Conservation (phyloP, 768 basidiomycete genomes). For the Sarcodon sp. region DNA sequence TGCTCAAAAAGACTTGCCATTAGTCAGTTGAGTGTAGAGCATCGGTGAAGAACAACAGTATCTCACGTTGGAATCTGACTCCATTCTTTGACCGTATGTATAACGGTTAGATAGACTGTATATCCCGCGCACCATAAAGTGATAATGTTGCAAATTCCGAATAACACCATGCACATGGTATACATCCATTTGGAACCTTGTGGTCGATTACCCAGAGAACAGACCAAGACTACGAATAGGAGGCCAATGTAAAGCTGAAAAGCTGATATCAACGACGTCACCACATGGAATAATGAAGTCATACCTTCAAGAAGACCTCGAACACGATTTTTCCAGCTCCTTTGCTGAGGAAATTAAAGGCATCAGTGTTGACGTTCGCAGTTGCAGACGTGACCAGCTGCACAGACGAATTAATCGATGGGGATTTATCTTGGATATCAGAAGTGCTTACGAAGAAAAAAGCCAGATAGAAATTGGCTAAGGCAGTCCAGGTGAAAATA, state of each 20-base stretch:
- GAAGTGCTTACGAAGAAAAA: slow-evolving; percentile 73
- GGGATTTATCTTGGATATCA: slow-evolving; percentile 7
- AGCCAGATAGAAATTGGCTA: slow-evolving; percentile 89
- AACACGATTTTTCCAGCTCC: slow-evolving; percentile 66
- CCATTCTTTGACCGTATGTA: slow-evolving; percentile 67
- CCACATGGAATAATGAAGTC: neutral
- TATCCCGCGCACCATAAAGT: slow-evolving; percentile 86
- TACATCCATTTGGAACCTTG: slow-evolving; percentile 88
- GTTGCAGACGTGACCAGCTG: slow-evolving; percentile 80
- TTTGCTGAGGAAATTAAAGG: slow-evolving; percentile 70
- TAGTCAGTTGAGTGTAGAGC: slow-evolving; percentile 78
- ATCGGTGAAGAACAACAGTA: slow-evolving; percentile 48
- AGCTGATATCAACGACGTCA: slow-evolving; percentile 3
- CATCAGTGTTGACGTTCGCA: slow-evolving; percentile 32
- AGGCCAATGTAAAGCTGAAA: slow-evolving; percentile 68
- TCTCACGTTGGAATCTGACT: slow-evolving; percentile 54
- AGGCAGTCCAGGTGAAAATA: slow-evolving; percentile 86
- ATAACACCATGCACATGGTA: slow-evolving; percentile 58
- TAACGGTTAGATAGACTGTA: slow-evolving; percentile 78
- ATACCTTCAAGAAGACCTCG: slow-evolving; percentile 57
- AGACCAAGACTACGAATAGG: slow-evolving; percentile 71
- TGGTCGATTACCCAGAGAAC: slow-evolving; percentile 87
- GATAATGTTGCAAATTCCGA: slow-evolving; percentile 68
- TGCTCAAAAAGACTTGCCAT: slow-evolving; percentile 48
- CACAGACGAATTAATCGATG: slow-evolving; percentile 9